Base-by-base conservation (phyloP, 2,329 filamentous ascomycete species). In the Akanthomyces muscarius region DNA sequence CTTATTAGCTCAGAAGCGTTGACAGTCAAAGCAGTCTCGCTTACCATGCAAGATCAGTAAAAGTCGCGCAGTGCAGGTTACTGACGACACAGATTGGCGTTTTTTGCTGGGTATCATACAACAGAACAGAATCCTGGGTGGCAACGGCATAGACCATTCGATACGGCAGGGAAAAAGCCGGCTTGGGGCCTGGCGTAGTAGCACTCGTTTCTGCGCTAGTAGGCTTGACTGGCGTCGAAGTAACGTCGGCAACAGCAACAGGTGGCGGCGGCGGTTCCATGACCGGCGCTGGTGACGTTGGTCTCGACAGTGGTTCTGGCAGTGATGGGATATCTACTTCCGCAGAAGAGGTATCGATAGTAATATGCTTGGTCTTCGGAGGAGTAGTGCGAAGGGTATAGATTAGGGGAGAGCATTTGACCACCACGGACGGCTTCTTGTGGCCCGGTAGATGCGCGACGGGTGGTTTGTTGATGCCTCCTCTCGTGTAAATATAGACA, bases 21-120 rank as follows among this genome's bases (percentile, higher is more conserved):
- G 4, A 28, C 16, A 4, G 11, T 42, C 10, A 16, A 14, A 53
- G 28, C 8, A 50, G 10, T 36, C 8, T 21, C 18, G 76, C 88
- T 75, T 85, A 97, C 95, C 95, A 99, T 41, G 92, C 89, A 64
- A 99, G 79, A 73, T 99, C 95, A 0, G 95, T 99, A 72, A 99
- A 99, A 0, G 95, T 98, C 5, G 95, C 93, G 74, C 94, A 97
- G 75, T 99, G 95, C 67, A 99, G 78, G 71, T 99, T 99, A 83
- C 92, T 98, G 55, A 99, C 94, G 45, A 98, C 84, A 73, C 92
- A 97, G 42, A 99, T 81, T 3, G 95, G 95, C 8, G 92, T 96
- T 71, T 93, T 90, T 73, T 99, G 95, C 72, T 99, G 95, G 0
- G 95, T 99, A 75, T 99, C 95, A 72, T 99, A 99, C 25, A 99